A percentile compares a stretch with the other conserved stretches of the same genome.
Conservation (phyloP, 1,139 yeast species). For the Suhomyces bribrorum region DNA sequence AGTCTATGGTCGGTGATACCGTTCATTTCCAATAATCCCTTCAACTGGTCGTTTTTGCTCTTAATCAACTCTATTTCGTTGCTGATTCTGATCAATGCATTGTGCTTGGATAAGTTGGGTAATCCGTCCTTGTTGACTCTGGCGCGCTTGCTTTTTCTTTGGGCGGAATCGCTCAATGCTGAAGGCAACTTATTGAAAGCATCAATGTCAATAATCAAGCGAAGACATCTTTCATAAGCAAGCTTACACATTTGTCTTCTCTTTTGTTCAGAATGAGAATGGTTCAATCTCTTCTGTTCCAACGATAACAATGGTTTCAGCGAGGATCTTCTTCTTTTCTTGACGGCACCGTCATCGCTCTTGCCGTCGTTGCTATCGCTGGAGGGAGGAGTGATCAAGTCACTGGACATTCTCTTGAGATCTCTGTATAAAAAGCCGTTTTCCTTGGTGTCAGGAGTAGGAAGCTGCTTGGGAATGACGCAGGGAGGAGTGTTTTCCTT, state of each 20-base stretch:
- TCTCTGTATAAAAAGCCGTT: slow-evolving; percentile 6
- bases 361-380: slow-evolving; percentile 43
- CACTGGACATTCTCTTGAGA: slow-evolving; percentile 7
- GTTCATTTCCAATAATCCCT: slow-evolving; percentile 19
- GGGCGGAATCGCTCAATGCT: slow-evolving; percentile 20
- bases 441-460: slow-evolving; percentile 36
- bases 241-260: slow-evolving; percentile 70
- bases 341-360: slow-evolving; percentile 14
- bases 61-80: slow-evolving; percentile 41
- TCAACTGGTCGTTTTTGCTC: slow-evolving; percentile 36
- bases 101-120: slow-evolving; percentile 49
- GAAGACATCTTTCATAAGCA: slow-evolving; percentile 55
- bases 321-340: slow-evolving; percentile 34
- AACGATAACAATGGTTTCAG: slow-evolving; percentile 55
- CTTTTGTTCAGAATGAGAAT: slow-evolving; percentile 73
- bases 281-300: slow-evolving; percentile 71
- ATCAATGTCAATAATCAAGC: slow-evolving; percentile 43
- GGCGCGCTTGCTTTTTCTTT: slow-evolving; percentile 43
- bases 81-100: slow-evolving; percentile 46
- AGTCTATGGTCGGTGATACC: slow-evolving; percentile 15
- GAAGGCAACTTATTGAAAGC: slow-evolving; percentile 35
- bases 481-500: slow-evolving; percentile 11
- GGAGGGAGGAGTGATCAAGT: slow-evolving; percentile 42
- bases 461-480: slow-evolving; percentile 22
- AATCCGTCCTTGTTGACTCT: slow-evolving; percentile 48